Evolutionary conservation across 192 early-diverging fungal genomes (phyloP).

Genomic region (Chytriomyces confervae): DNA sequence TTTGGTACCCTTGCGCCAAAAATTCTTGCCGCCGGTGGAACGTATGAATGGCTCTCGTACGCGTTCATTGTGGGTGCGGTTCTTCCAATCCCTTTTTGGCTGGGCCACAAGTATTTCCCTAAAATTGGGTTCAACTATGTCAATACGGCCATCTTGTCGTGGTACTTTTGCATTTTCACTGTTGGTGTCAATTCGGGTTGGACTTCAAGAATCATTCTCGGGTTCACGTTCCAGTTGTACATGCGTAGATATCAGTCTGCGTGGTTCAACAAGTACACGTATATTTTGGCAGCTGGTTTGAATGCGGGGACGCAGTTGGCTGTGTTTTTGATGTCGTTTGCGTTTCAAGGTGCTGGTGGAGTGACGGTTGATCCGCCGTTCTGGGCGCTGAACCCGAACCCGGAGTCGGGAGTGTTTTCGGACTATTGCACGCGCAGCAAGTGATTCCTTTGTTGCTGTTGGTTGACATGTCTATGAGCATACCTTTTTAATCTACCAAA

Average conservation of each 20-base stretch:
- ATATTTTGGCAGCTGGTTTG: slow-evolving; percentile 60
- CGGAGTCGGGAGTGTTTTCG: background rate
- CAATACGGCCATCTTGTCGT: slow-evolving; percentile 71
- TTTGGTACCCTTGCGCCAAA: slow-evolving; percentile 69
- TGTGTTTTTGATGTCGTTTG: slow-evolving; percentile 11
- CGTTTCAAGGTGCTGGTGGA: background rate
- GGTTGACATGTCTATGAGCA: too few relatives aligned
- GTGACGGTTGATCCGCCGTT: background rate
- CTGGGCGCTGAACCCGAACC: slow-evolving; percentile 30
- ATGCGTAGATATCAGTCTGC: slow-evolving; percentile 66
- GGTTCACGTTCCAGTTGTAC: slow-evolving; percentile 74
- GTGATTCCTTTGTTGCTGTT: too few relatives aligned
- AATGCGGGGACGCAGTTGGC: slow-evolving; percentile 49
- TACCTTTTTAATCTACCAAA: too few relatives aligned
- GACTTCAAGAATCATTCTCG: slow-evolving; percentile 49
- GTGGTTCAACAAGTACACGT: slow-evolving; percentile 70
- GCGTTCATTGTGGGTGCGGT: slow-evolving; percentile 54
- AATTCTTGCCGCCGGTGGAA: slow-evolving; percentile 70
- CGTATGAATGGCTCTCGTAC: slow-evolving; percentile 52
- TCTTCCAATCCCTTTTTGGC: slow-evolving; percentile 73
- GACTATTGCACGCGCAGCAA: slow-evolving; percentile 7
- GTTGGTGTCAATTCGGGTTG: slow-evolving; percentile 27
- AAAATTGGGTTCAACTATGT: slow-evolving; percentile 71
- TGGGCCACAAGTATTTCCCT: slow-evolving; percentile 65
- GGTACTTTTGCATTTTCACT: slow-evolving; percentile 55